Conservation (phyloP, 352 stramenopile species). For the Pythium rishiriense region DNA sequence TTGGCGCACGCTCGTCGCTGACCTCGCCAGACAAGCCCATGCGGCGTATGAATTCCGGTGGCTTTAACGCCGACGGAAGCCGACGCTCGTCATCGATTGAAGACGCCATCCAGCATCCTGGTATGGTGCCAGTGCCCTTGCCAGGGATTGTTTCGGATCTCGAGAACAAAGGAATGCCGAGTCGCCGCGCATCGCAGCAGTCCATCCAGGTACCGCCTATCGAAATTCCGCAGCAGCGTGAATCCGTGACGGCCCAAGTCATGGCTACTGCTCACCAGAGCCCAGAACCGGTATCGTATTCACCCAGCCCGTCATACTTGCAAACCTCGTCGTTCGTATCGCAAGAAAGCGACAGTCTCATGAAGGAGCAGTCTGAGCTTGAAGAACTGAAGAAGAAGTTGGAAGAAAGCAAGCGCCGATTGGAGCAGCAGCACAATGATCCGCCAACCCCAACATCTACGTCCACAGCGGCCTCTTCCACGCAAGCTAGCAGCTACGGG, state of each 20-base stretch:
- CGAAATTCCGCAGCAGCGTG: neutral
- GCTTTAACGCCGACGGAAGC: neutral
- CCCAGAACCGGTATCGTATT: slow-evolving; percentile 6
- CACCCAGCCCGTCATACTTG: slow-evolving; percentile 2
- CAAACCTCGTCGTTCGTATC: slow-evolving; percentile 28
- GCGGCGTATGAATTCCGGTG: slow-evolving; percentile 18
- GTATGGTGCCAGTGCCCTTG: slow-evolving; percentile 51
- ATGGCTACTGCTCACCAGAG: slow-evolving; percentile 9
- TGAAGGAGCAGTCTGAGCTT: slow-evolving; percentile 74
- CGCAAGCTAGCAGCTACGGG: neutral
- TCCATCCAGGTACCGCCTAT: neutral
- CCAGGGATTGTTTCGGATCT: slow-evolving; percentile 37
- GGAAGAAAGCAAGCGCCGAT: slow-evolving; percentile 67
- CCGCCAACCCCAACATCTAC: slow-evolving; percentile 6
- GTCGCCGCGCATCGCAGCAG: slow-evolving; percentile 11
- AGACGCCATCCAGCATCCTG: slow-evolving; percentile 27
- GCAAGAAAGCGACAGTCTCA: slow-evolving; percentile 55
- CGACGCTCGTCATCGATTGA: slow-evolving; percentile 13
- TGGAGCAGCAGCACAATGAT: slow-evolving; percentile 38
- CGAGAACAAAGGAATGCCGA: slow-evolving; percentile 3
- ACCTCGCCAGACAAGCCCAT: slow-evolving; percentile 20
- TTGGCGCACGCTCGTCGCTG: slow-evolving; percentile 40
- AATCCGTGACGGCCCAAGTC: slow-evolving; percentile 16
- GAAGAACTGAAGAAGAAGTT: slow-evolving; percentile 56
- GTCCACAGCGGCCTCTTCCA: slow-evolving; percentile 4